A percentile compares a stretch with the other conserved stretches of the same genome.
These are phyloP conservation scores for Stachybotrys elegans DNA, from an alignment of 2,329 filamentous ascomycete species.

Conservation along the genomic window DNA sequence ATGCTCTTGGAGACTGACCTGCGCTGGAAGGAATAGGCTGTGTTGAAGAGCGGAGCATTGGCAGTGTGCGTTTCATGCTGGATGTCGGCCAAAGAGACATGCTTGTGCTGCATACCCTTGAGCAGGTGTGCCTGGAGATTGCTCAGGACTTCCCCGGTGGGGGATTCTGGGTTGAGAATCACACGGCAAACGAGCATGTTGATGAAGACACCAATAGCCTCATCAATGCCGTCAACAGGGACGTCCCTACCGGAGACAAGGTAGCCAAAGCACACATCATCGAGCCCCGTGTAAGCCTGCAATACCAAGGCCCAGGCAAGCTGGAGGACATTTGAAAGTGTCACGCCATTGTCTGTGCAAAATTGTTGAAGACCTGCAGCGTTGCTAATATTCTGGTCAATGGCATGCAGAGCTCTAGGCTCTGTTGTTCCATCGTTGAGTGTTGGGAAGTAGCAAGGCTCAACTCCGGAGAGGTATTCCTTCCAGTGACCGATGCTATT, in stretches of 20 bases:
- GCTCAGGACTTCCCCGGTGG: not conserved
- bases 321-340: constrained; percentile 6
- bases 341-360: constrained; percentile 4
- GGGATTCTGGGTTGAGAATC: not conserved
- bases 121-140: not conserved
- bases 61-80: constrained; percentile 3
- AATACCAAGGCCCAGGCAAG: constrained; percentile 1
- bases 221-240: not conserved
- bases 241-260: not conserved
- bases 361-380: not conserved
- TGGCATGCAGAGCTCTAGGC: constrained; percentile 4
- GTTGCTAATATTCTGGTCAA: constrained; percentile 6
- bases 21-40: constrained; percentile 16
- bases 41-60: constrained; percentile 8
- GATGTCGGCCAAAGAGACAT: constrained; percentile 6
- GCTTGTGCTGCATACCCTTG: constrained; percentile 4
- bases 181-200: constrained; percentile 7
- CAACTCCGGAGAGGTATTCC: not conserved
- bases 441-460: constrained; percentile 2
- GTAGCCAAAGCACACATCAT: constrained; percentile 3
- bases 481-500: constrained; percentile 9
- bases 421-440: not conserved
- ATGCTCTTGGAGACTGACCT: constrained; percentile 11
- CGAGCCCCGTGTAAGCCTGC: constrained; percentile 1
- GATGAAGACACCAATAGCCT: constrained; percentile 11